These are phyloP conservation scores for Penicillium digitatum DNA, from an alignment of 2,329 filamentous ascomycete species.

Conservation along the genomic window DNA sequence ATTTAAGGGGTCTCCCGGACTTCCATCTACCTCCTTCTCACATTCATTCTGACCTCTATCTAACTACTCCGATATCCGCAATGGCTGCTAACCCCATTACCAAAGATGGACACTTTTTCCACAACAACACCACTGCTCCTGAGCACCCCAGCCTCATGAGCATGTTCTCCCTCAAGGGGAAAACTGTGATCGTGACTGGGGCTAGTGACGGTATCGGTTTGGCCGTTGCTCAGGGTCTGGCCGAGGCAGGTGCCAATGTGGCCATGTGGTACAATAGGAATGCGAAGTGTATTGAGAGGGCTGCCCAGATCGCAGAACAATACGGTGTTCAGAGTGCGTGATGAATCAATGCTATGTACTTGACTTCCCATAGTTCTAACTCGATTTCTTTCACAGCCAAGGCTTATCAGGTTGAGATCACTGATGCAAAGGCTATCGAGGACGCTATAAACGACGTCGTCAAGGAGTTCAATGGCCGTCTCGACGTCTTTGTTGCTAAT, in stretches of 20 bases:
- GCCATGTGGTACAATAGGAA: constrained; percentile 71
- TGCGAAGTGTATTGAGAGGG: constrained; percentile 58
- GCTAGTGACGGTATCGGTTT: constrained; percentile 68
- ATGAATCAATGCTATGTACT: neutral
- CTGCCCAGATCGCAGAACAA: constrained; percentile 59
- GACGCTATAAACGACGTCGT: constrained; percentile 42
- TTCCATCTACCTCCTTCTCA: neutral
- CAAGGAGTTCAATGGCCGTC: constrained; percentile 66
- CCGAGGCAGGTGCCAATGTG: constrained; percentile 68
- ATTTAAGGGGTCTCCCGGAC: constrained; percentile 9
- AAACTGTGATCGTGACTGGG: constrained; percentile 66
- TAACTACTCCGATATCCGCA: constrained; percentile 6
- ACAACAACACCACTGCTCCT: constrained; percentile 53
- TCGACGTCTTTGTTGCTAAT: constrained; percentile 78
- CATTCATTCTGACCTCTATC: neutral
- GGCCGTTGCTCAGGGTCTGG: constrained; percentile 59
- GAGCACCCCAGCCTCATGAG: constrained; percentile 52
- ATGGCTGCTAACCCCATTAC: constrained; percentile 38
- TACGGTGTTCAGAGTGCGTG: constrained; percentile 59
- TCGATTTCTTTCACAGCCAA: constrained; percentile 32
- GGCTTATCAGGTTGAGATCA: constrained; percentile 50
- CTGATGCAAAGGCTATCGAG: constrained; percentile 41
- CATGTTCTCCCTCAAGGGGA: constrained; percentile 66
- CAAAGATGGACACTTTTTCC: constrained; percentile 51
- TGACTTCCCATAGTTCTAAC: constrained; percentile 3